A percentile compares a stretch with the other conserved stretches of the same genome.
phyloP scores from a whole-genome alignment of 495 filamentous ascomycete species.

The Pyronema domesticum region DNA sequence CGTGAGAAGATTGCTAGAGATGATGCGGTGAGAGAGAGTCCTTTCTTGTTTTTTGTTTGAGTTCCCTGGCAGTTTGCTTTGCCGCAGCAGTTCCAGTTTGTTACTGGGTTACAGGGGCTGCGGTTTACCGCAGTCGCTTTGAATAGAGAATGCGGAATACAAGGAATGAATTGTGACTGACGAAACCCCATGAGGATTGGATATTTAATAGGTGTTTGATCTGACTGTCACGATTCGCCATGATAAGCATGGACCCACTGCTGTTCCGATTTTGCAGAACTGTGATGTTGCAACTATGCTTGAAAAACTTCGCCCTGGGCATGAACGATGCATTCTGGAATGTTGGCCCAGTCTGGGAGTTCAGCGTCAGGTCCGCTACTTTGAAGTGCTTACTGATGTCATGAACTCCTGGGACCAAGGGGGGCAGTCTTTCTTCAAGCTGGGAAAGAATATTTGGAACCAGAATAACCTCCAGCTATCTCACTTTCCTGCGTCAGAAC shows the following conservation, averaged over 20 bases:
- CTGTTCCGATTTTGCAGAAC: constrained; percentile 8
- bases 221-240: background rate
- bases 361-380: constrained; percentile 64
- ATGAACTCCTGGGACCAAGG: constrained; percentile 79
- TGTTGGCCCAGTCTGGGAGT: constrained; percentile 58
- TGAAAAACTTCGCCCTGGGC: constrained; percentile 14
- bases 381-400: constrained; percentile 73
- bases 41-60: background rate
- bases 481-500: constrained; percentile 38
- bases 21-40: constrained; percentile 1
- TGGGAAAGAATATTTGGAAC: constrained; percentile 23
- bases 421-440: constrained; percentile 33
- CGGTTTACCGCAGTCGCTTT: background rate
- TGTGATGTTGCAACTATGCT: constrained; percentile 16
- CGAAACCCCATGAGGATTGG: background rate
- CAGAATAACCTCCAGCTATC: constrained; percentile 31
- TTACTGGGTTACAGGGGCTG: background rate
- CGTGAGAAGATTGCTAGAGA: background rate
- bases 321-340: constrained; percentile 46
- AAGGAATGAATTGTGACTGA: background rate
- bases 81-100: background rate
- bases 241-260: background rate
- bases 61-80: background rate
- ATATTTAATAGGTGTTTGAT: background rate
- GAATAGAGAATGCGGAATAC: too few species aligned